These are phyloP conservation scores for Calendula officinalis DNA, from an alignment of 129 eudicot species.

Conservation along the genomic window DNA sequence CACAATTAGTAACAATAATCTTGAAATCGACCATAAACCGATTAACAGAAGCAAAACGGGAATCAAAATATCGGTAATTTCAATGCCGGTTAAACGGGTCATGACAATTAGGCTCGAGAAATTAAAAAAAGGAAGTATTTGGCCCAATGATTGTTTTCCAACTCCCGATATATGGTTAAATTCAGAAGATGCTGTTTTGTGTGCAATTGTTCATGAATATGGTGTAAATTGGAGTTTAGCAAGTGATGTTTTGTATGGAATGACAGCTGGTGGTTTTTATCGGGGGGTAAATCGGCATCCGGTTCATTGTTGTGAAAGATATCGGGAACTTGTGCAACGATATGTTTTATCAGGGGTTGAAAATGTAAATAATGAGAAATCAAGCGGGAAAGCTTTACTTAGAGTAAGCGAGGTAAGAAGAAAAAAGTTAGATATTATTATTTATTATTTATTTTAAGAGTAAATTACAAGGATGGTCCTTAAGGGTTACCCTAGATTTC, in stretches of 20 bases:
- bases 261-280: conserved; percentile 79
- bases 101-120: conserved; percentile 75
- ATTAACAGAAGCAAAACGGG: conserved; percentile 64
- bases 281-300: conserved; percentile 89
- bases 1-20: conserved; percentile 37
- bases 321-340: conserved; percentile 85
- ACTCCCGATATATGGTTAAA: conserved; percentile 76
- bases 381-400: conserved; percentile 68
- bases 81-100: conserved; percentile 73
- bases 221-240: conserved; percentile 91
- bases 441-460: too few relatives aligned
- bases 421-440: too few relatives aligned
- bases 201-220: conserved; percentile 88
- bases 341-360: conserved; percentile 58
- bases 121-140: conserved; percentile 65
- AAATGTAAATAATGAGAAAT: conserved; percentile 58
- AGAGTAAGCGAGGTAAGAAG: conserved; percentile 84
- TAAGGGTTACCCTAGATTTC: too few relatives aligned
- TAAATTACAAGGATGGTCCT: too few relatives aligned
- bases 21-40: conserved; percentile 61
- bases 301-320: conserved; percentile 90
- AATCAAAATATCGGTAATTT: conserved; percentile 58
- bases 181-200: conserved; percentile 76
- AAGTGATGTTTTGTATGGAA: conserved; percentile 77
- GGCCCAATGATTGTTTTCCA: conserved; percentile 79